Evolutionary conservation across 139 green algal genomes (phyloP).

Genomic region (Haematococcus sp.): DNA sequence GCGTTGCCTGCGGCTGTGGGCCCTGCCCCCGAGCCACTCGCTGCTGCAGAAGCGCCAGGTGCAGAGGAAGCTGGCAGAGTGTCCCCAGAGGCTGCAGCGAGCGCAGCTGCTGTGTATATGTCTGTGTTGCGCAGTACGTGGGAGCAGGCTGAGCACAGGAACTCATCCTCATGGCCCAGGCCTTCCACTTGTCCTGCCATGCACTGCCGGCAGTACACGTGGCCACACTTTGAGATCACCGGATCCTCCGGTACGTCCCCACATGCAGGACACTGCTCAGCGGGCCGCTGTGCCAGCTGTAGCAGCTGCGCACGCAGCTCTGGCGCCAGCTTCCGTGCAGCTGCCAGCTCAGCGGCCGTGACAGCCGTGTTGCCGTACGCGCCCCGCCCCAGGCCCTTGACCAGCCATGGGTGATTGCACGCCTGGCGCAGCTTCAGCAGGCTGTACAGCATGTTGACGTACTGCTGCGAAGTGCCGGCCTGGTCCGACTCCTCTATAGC

Average conservation of each 20-base stretch:
- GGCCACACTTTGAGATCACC: conserved; percentile 59
- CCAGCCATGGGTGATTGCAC: conserved; percentile 86
- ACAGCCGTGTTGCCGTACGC: background rate
- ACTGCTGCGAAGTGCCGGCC: conserved; percentile 42
- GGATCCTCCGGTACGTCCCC: conserved; percentile 77
- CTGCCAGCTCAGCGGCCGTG: conserved; percentile 44
- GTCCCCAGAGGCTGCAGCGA: conserved; percentile 14
- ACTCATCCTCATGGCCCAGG: conserved; percentile 26
- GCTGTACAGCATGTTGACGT: conserved; percentile 84
- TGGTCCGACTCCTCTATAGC: conserved; percentile 16
- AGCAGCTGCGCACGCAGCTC: conserved; percentile 42
- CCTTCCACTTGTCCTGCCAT: conserved; percentile 20
- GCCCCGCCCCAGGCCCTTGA: conserved; percentile 30
- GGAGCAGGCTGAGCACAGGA: conserved; percentile 46
- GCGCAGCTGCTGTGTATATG: conserved; percentile 40
- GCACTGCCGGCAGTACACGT: conserved; percentile 83
- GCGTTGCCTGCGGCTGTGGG: background rate
- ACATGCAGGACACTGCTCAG: conserved; percentile 59
- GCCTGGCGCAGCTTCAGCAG: conserved; percentile 88
- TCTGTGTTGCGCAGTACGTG: conserved; percentile 25
- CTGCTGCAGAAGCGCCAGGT: background rate
- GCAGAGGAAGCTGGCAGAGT: background rate
- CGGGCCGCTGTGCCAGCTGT: conserved; percentile 14
- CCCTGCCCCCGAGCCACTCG: background rate
- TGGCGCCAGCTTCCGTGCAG: conserved; percentile 45